Conservation (phyloP, 352 stramenopile species). For the Globisporangium emineosum region DNA sequence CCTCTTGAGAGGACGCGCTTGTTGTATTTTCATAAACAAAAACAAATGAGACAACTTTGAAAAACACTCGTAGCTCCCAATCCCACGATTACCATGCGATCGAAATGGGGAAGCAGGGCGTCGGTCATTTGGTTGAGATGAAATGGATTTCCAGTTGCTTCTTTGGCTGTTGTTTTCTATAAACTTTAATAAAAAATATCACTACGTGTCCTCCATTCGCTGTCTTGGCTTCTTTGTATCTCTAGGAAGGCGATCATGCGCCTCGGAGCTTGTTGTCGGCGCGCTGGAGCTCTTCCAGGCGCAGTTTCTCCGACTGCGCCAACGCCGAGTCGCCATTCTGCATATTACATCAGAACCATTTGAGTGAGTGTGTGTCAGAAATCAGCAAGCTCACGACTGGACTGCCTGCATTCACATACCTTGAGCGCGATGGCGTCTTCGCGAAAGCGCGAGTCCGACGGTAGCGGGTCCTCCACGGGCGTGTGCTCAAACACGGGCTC, state of each 20-base stretch:
- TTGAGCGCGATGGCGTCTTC: constrained; percentile 64
- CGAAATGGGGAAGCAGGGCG: no score
- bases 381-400: neutral
- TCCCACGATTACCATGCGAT: no score
- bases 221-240: neutral
- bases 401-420: constrained; percentile 18
- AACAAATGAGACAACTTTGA: neutral
- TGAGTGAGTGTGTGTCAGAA: no score
- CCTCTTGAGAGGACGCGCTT: no score
- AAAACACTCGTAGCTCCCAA: neutral
- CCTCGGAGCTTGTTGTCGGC: constrained; percentile 42
- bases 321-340: constrained; percentile 50
- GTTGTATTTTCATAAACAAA: constrained; percentile 8
- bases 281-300: constrained; percentile 66
- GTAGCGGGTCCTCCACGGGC: constrained; percentile 37
- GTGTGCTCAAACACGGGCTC: constrained; percentile 58
- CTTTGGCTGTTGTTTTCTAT: neutral
- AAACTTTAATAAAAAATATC: constrained; percentile 2
- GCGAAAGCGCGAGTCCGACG: constrained; percentile 60
- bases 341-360: neutral
- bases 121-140: neutral
- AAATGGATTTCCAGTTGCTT: neutral
- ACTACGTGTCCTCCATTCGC: neutral
- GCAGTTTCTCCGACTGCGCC: constrained; percentile 65
- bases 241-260: constrained; percentile 2